phyloP scores from a whole-genome alignment of 352 stramenopile genomes.

The Phytopythium helicoides region DNA sequence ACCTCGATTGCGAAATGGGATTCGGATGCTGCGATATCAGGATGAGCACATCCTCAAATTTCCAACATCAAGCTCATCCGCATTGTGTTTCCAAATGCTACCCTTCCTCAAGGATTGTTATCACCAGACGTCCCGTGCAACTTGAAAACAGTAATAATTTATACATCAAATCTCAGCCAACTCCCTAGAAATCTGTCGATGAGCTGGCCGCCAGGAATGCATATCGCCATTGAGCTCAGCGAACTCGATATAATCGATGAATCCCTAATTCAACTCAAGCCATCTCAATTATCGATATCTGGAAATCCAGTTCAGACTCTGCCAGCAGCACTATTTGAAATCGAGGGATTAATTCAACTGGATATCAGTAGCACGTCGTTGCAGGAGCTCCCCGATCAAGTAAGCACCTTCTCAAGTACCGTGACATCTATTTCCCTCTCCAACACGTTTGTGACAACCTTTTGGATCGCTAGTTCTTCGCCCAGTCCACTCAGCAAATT shows the following conservation, averaged over 20 bases:
- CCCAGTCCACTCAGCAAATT: not conserved
- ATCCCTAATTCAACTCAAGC: not conserved
- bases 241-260: constrained; percentile 6
- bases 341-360: not conserved
- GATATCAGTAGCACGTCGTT: not conserved
- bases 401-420: not conserved
- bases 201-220: constrained; percentile 4
- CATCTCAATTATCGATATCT: not conserved
- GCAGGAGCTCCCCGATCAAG: not conserved
- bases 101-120: constrained; percentile 6
- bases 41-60: constrained; percentile 16
- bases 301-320: not conserved
- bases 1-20: constrained; percentile 25
- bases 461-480: not conserved
- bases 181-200: constrained; percentile 6
- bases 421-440: not conserved
- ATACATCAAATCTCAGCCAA: constrained; percentile 8
- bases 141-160: constrained; percentile 13
- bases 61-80: constrained; percentile 17
- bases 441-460: not conserved
- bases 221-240: constrained; percentile 6
- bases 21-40: constrained; percentile 20
- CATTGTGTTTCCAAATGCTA: constrained; percentile 15
- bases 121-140: constrained; percentile 6
- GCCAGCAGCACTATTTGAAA: not conserved